Conservation (phyloP, 805 yeast genomes). For the Jamesozyma piceae region DNA sequence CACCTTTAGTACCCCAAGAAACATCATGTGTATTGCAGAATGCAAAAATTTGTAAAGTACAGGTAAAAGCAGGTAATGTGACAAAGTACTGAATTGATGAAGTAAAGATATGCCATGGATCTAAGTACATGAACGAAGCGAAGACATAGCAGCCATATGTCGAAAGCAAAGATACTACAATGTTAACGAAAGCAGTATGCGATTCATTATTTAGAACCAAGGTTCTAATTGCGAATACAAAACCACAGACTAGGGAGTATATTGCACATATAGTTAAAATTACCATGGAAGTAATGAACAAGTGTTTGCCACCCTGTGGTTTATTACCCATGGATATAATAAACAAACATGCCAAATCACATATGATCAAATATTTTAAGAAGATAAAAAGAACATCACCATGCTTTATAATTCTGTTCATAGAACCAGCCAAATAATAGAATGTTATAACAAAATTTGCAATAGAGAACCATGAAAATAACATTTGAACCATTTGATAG, state of each 20-base stretch:
- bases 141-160: slow-evolving; percentile 84
- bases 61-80: slow-evolving; percentile 83
- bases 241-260: slow-evolving; percentile 74
- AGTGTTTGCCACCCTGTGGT: slow-evolving; percentile 86
- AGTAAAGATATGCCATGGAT: slow-evolving; percentile 93
- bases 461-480: slow-evolving; percentile 87
- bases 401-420: slow-evolving; percentile 45
- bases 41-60: slow-evolving; percentile 90
- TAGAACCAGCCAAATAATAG: slow-evolving; percentile 84
- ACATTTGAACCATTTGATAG: slow-evolving; percentile 69
- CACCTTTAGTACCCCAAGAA: slow-evolving; percentile 95
- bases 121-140: slow-evolving; percentile 77
- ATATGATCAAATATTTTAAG: slow-evolving; percentile 75
- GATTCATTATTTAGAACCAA: slow-evolving; percentile 33
- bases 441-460: slow-evolving; percentile 89
- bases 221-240: slow-evolving; percentile 63
- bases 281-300: slow-evolving; percentile 65
- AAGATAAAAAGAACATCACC: slow-evolving; percentile 79
- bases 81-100: slow-evolving; percentile 82
- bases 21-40: slow-evolving; percentile 97
- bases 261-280: slow-evolving; percentile 69
- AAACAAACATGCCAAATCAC: slow-evolving; percentile 79
- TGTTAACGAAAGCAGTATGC: slow-evolving; percentile 52
- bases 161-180: slow-evolving; percentile 75
- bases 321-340: slow-evolving; percentile 93